Base-by-base conservation (phyloP, 2,329 filamentous ascomycete genomes). In the Alternaria hordeiaustralica region DNA sequence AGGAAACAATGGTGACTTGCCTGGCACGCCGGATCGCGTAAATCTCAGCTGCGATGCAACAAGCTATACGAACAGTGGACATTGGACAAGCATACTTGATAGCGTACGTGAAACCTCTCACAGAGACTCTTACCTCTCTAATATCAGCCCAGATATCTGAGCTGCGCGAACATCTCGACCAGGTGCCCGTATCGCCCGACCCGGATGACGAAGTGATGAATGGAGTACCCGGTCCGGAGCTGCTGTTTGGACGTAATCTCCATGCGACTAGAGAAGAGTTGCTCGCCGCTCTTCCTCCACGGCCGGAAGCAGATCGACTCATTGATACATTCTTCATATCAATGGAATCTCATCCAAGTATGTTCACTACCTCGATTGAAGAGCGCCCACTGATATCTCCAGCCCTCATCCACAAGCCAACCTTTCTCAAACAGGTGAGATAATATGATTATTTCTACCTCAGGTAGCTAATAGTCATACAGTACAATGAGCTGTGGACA, bases 401-500 rank as follows among this genome's bases (percentile, higher is more conserved):
- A 78, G 75, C 62, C 11, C 41, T 78, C n/a, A 44, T 78, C 18
- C 77, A 79, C 36, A 72, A 65, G 54, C 73, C 75, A 6, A 77
- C 74, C 3, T 77, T 76, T 50, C 46, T 72, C 23, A 69, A 66
- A 45, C 70, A 75, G 61, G 74, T 73, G 43, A 61, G 69, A 5
- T 4, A 46, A n/a, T 10, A 5, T 5, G 8, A 6, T 23, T 1
- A 21, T 33, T 5, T 7, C 9, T 2, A 18, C 26, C 11, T 23
- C 11, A 8, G 5, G 5, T 18, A 21, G n/a, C 63, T 72, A 33
- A 74, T 45, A 8, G 11, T 4, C 26, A 33, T 15, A 7, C 51
- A 83, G 79, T 84, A 84, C 57, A 75, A 80, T 26, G 53, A 66
- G 3, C 84, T 85, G 64, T 85, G 83, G 83, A 57, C 63, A n/a